These are phyloP conservation scores for Edaphochlamys debaryana DNA, from an alignment of 139 green algal species.

Conservation along the genomic window DNA sequence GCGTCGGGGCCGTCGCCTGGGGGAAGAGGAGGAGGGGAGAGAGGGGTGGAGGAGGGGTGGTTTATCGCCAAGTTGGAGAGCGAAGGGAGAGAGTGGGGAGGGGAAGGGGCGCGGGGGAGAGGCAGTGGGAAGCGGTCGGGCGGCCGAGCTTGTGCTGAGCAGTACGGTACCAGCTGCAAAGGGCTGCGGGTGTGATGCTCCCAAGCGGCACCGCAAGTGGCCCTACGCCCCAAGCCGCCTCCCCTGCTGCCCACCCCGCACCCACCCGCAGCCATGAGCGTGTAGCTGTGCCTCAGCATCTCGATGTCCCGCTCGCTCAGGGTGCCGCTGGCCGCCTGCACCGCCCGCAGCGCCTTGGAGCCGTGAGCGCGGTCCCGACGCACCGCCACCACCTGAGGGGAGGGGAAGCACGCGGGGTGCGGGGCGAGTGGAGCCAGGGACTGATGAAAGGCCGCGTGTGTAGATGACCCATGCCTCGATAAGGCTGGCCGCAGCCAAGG, in stretches of 20 bases:
- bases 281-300: slow-evolving; percentile 69
- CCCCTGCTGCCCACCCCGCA: too few species aligned
- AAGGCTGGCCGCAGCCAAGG: too few species aligned
- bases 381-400: slow-evolving; percentile 27
- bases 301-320: slow-evolving; percentile 60
- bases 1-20: slow-evolving; percentile 48
- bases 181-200: too few species aligned
- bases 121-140: not conserved
- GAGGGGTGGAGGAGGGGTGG: not conserved
- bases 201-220: too few species aligned
- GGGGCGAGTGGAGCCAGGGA: not conserved
- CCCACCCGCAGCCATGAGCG: slow-evolving; percentile 65
- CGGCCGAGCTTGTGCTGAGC: too few species aligned
- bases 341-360: slow-evolving; percentile 16
- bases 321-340: slow-evolving; percentile 49
- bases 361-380: slow-evolving; percentile 1
- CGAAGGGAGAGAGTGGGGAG: not conserved
- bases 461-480: too few species aligned
- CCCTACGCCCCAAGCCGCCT: too few species aligned
- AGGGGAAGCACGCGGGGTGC: too few species aligned
- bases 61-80: too few species aligned
- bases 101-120: not conserved
- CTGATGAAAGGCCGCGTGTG: too few species aligned
- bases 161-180: too few species aligned
- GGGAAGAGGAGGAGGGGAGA: slow-evolving; percentile 10